Conservation (phyloP, 345 rosid genomes). For the Stellera chamaejasme region DNA sequence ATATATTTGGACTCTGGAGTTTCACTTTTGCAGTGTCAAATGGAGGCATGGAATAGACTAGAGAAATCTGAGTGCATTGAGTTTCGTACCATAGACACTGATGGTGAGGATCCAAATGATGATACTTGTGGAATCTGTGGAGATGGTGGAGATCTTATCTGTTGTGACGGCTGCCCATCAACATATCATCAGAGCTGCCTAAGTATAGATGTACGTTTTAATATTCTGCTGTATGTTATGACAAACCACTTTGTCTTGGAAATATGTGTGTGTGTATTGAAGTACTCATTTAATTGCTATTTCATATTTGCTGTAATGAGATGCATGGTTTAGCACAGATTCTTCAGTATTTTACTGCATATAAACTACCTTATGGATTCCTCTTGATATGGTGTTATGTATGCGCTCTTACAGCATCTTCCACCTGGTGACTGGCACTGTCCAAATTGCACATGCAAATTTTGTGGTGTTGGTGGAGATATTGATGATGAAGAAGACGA, state of each 20-base stretch:
- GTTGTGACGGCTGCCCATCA: conserved; percentile 97
- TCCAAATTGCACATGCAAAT: conserved; percentile 87
- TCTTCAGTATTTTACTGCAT: not conserved
- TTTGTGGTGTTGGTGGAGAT: conserved; percentile 47
- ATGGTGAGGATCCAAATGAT: conserved; percentile 92
- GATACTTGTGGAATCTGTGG: conserved; percentile 97
- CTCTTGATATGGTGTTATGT: not conserved
- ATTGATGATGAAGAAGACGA: conserved; percentile 27
- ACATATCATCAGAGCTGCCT: conserved; percentile 91
- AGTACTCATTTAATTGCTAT: conserved; percentile 2
- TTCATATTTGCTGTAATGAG: not conserved
- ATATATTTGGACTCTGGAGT: conserved; percentile 70
- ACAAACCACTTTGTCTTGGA: conserved; percentile 3
- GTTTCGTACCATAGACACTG: conserved; percentile 46
- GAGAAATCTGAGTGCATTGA: conserved; percentile 43
- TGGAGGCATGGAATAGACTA: conserved; percentile 77
- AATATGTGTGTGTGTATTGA: not conserved
- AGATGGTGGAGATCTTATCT: conserved; percentile 94
- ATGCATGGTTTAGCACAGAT: not conserved
- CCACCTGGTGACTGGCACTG: conserved; percentile 94
- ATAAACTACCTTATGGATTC: too few relatives aligned
- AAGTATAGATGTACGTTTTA: conserved; percentile 48
- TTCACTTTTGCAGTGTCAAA: conserved; percentile 85
- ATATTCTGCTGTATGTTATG: conserved; percentile 1
- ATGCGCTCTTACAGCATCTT: conserved; percentile 47